A percentile compares a stretch with the other conserved stretches of the same genome.
Conservation (phyloP, 192 early-diverging fungal genomes). For the Phycomyces nitens region DNA sequence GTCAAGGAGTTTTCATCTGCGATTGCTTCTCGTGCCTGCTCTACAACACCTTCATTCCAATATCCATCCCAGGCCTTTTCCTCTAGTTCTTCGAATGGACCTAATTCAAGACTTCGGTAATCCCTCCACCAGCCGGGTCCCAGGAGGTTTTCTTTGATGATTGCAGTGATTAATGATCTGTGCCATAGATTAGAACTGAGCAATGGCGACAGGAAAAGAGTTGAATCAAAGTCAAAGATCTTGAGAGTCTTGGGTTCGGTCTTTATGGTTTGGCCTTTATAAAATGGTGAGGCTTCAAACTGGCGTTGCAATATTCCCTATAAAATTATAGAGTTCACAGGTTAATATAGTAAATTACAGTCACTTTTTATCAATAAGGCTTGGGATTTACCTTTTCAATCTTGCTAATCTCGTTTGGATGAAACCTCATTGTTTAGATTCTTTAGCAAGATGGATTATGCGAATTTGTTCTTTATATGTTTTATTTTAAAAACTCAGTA, state of each 20-base stretch:
- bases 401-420: too few species aligned
- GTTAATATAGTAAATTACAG: too few species aligned
- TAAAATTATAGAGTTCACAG: not conserved
- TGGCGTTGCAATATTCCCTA: conserved; percentile 15
- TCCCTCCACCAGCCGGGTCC: conserved; percentile 37
- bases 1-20: conserved; percentile 18
- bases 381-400: too few species aligned
- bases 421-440: too few species aligned
- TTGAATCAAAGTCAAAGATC: conserved; percentile 36
- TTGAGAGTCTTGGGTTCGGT: conserved; percentile 12
- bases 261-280: not conserved
- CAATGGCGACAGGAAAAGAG: conserved; percentile 29
- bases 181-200: conserved; percentile 18
- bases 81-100: conserved; percentile 9
- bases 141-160: conserved; percentile 15
- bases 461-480: too few species aligned
- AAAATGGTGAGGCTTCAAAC: conserved; percentile 4
- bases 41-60: conserved; percentile 31
- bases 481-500: too few species aligned
- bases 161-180: not conserved
- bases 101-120: conserved; percentile 25
- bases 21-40: conserved; percentile 16
- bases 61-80: conserved; percentile 28
- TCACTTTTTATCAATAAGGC: too few species aligned
- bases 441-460: too few species aligned